Evolutionary conservation across 495 filamentous ascomycete species (phyloP).

Genomic region (Sordaria brevicollis): DNA sequence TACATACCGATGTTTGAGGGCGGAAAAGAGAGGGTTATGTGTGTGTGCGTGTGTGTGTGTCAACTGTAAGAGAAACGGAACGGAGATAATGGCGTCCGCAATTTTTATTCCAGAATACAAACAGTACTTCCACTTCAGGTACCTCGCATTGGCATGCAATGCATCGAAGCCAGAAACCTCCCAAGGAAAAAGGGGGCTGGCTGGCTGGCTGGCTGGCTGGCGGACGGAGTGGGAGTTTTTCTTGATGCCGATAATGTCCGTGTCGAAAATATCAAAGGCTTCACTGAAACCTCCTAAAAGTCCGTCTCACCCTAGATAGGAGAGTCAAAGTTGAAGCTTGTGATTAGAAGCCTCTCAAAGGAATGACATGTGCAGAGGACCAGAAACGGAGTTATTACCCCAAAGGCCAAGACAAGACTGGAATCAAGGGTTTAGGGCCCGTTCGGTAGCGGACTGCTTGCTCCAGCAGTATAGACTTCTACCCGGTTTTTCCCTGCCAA

Average conservation of each 20-base stretch:
- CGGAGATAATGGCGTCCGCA: background rate
- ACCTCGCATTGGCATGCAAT: background rate
- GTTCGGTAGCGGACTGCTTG: too few relatives aligned
- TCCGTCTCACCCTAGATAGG: background rate
- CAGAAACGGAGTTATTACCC: background rate
- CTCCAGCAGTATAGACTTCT: too few relatives aligned
- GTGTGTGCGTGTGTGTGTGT: background rate
- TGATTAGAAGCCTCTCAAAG: background rate
- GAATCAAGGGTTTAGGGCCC: background rate
- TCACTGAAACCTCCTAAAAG: background rate
- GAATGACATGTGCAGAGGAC: background rate
- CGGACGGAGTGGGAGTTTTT: background rate
- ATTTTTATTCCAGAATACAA: background rate
- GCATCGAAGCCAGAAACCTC: background rate
- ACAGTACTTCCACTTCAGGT: background rate
- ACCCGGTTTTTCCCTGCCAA: too few relatives aligned
- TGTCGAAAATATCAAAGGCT: background rate
- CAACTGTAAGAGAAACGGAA: background rate
- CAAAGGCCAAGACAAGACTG: background rate
- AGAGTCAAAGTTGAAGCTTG: background rate
- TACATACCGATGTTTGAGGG: background rate
- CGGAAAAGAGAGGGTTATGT: background rate
- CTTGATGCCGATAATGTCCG: background rate
- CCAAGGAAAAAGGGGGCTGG: background rate
- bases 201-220: background rate